A percentile compares a stretch with the other conserved stretches of the same genome.
phyloP scores from a whole-genome alignment of 2,329 filamentous ascomycete genomes.

The Stachybotrys echinatus region DNA sequence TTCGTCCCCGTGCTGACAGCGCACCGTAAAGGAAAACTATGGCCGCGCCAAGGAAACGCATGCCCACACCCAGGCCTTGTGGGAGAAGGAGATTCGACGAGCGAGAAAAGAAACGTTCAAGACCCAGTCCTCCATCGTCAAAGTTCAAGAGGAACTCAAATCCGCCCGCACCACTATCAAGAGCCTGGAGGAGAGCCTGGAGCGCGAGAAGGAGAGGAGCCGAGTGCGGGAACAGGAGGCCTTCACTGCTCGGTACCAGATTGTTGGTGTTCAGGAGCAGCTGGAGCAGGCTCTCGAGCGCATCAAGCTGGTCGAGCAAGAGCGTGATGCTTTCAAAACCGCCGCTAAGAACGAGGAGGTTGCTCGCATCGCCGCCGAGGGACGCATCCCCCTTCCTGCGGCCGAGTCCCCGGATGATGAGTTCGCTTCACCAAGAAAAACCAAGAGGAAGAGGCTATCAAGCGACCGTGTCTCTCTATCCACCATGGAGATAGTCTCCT shows the following conservation, averaged over 20 bases:
- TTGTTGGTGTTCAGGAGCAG: constrained; percentile 62
- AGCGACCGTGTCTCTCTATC: constrained; percentile 41
- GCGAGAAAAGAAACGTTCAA: constrained; percentile 71
- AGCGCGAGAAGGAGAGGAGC: constrained; percentile 58
- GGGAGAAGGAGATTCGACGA: constrained; percentile 69
- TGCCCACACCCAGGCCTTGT: constrained; percentile 59
- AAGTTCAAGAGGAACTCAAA: constrained; percentile 71
- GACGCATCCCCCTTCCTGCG: constrained; percentile 59
- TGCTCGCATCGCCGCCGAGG: constrained; percentile 66
- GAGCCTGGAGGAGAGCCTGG: constrained; percentile 52
- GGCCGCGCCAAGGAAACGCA: constrained; percentile 65
- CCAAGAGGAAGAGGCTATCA: constrained; percentile 17
- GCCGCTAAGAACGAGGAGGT: constrained; percentile 70
- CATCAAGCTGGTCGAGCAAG: constrained; percentile 63
- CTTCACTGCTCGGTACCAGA: constrained; percentile 60
- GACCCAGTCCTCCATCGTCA: constrained; percentile 62
- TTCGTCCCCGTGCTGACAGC: constrained; percentile 7
- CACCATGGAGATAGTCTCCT: constrained; percentile 46
- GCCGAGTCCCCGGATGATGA: constrained; percentile 51
- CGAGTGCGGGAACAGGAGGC: constrained; percentile 62
- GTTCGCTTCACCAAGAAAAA: constrained; percentile 56
- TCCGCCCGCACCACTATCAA: constrained; percentile 49
- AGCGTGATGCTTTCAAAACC: constrained; percentile 69
- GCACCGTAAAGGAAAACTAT: constrained; percentile 58
- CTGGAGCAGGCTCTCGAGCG: constrained; percentile 58